phyloP scores from a whole-genome alignment of 176 grass and related monocot genomes.

The Raddia guianensis region DNA sequence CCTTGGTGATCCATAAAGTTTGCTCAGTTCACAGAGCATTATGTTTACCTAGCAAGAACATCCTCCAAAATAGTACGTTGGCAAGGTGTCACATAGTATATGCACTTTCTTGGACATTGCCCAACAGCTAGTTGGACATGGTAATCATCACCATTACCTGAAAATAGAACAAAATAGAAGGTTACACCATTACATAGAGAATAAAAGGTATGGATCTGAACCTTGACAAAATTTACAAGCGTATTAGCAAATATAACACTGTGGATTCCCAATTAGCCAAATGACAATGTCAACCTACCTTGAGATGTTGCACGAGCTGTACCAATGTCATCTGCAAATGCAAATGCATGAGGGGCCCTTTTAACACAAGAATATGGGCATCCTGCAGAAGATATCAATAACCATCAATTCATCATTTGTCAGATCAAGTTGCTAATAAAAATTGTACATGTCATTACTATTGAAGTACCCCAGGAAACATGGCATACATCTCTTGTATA shows the following conservation, averaged over 20 bases:
- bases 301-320: conserved; percentile 79
- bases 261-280: conserved; percentile 7
- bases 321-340: conserved; percentile 59
- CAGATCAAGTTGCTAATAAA: conserved; percentile 31
- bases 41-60: conserved; percentile 73
- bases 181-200: not conserved
- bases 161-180: conserved; percentile 48
- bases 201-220: not conserved
- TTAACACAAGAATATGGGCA: conserved; percentile 97
- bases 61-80: conserved; percentile 83
- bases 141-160: conserved; percentile 68
- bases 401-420: conserved; percentile 9
- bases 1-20: not conserved
- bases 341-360: conserved; percentile 83
- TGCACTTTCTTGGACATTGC: conserved; percentile 88
- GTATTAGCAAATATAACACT: not conserved
- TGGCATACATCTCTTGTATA: not conserved
- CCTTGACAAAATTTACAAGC: not conserved
- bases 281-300: conserved; percentile 42
- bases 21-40: conserved; percentile 16
- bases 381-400: conserved; percentile 50
- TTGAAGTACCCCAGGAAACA: not conserved
- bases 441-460: not conserved
- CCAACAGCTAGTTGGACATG: conserved; percentile 67
- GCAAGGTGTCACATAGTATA: conserved; percentile 88